Evolutionary conservation across 768 basidiomycete species (phyloP).

Genomic region (Amanita molliuscula): DNA sequence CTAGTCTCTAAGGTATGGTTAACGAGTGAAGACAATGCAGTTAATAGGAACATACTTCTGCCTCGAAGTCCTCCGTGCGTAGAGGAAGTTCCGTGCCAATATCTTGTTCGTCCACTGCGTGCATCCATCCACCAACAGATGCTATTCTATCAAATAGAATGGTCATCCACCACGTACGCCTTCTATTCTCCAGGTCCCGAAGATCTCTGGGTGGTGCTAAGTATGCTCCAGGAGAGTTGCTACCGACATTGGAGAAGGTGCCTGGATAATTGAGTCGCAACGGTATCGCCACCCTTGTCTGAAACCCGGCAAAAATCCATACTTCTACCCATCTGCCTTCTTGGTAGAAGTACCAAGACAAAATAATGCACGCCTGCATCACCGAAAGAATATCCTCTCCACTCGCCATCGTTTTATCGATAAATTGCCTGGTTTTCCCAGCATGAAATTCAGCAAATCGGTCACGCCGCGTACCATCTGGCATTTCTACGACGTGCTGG

Average conservation of each 20-base stretch:
- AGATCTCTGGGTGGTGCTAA: constrained; percentile 69
- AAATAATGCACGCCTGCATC: constrained; percentile 76
- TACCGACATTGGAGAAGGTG: constrained; percentile 62
- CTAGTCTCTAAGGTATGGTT: constrained; percentile 30
- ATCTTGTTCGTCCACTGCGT: constrained; percentile 76
- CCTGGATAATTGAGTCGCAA: constrained; percentile 81
- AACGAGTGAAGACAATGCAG: neutral
- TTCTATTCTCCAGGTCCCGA: constrained; percentile 65
- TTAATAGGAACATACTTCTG: constrained; percentile 41
- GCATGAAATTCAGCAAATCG: constrained; percentile 84
- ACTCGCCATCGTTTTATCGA: constrained; percentile 84
- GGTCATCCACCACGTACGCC: constrained; percentile 89
- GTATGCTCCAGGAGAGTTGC: constrained; percentile 67
- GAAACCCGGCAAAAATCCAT: constrained; percentile 84
- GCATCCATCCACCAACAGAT: constrained; percentile 78
- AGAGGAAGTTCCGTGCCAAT: constrained; percentile 78
- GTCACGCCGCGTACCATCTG: constrained; percentile 73
- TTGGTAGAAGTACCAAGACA: constrained; percentile 88
- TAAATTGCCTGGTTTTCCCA: constrained; percentile 77
- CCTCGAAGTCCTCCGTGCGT: constrained; percentile 65
- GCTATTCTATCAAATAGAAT: constrained; percentile 78
- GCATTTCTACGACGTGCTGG: constrained; percentile 50
- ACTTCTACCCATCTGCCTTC: constrained; percentile 88
- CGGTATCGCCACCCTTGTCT: constrained; percentile 73
- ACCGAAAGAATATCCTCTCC: constrained; percentile 82